Percentiles rank a stretch among this genome's conserved stretches.
Evolutionary conservation across 2,329 filamentous ascomycete genomes (phyloP).

Genomic region (Fusarium tupiense): DNA sequence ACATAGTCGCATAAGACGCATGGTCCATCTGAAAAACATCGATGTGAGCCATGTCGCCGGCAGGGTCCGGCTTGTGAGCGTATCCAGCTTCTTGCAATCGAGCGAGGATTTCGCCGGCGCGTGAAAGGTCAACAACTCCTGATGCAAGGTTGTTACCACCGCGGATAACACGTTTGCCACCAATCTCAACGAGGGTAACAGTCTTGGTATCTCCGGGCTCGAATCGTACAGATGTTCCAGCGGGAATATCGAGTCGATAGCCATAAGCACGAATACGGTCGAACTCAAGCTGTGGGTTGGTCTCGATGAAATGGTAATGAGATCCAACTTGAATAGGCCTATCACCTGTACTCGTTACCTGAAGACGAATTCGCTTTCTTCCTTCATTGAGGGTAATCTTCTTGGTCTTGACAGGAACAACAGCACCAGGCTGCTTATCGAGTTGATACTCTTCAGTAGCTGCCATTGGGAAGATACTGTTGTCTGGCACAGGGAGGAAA

Average conservation of each 20-base stretch:
- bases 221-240: conserved; percentile 91
- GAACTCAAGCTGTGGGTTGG: conserved; percentile 90
- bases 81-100: conserved; percentile 79
- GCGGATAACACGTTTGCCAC: conserved; percentile 79
- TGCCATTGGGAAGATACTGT: conserved; percentile 73
- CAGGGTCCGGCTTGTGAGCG: conserved; percentile 76
- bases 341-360: conserved; percentile 87
- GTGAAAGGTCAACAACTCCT: conserved; percentile 73
- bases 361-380: conserved; percentile 76
- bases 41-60: conserved; percentile 61
- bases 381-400: conserved; percentile 77
- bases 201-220: conserved; percentile 94
- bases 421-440: conserved; percentile 79
- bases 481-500: conserved; percentile 82
- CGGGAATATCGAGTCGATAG: conserved; percentile 87
- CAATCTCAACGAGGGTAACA: conserved; percentile 89
- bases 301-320: conserved; percentile 96
- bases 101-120: conserved; percentile 72
- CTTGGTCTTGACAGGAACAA: conserved; percentile 74
- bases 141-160: conserved; percentile 85
- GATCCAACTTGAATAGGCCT: conserved; percentile 92
- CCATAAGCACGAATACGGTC: conserved; percentile 86
- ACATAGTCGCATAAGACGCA: conserved; percentile 85
- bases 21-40: conserved; percentile 77
- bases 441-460: conserved; percentile 73